These are phyloP conservation scores for Ganoderma multipileum DNA, from an alignment of 1,284 basidiomycete species.

Conservation along the genomic window DNA sequence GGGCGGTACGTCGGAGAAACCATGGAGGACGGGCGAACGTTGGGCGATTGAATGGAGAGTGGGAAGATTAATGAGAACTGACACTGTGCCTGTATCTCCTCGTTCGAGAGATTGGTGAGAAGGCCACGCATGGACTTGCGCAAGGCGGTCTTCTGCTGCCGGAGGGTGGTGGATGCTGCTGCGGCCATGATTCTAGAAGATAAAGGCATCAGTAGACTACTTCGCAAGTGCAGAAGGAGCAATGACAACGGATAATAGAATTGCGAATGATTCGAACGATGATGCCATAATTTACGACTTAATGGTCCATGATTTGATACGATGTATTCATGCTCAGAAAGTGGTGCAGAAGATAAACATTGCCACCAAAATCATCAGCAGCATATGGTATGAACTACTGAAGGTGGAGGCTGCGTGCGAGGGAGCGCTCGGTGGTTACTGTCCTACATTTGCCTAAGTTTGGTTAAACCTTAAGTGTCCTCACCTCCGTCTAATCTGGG, in stretches of 20 bases:
- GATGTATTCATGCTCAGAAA: background rate
- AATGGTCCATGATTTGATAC: background rate
- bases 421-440: conserved; percentile 8
- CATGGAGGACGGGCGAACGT: background rate
- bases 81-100: conserved; percentile 68
- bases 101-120: conserved; percentile 51
- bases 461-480: background rate
- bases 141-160: conserved; percentile 57
- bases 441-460: background rate
- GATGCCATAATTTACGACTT: background rate
- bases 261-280: background rate
- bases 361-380: background rate
- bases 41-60: background rate
- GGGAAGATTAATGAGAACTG: background rate
- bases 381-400: background rate
- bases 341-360: too few species aligned
- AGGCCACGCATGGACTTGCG: conserved; percentile 52
- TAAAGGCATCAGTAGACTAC: background rate
- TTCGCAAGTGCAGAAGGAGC: background rate
- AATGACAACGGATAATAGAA: background rate
- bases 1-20: background rate
- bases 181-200: conserved; percentile 7
- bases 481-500: background rate
- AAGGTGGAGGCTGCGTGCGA: too few species aligned
- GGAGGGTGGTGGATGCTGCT: conserved; percentile 23